These are phyloP conservation scores for Leccinum longicurvipes DNA, from an alignment of 768 basidiomycete genomes.

Conservation along the genomic window DNA sequence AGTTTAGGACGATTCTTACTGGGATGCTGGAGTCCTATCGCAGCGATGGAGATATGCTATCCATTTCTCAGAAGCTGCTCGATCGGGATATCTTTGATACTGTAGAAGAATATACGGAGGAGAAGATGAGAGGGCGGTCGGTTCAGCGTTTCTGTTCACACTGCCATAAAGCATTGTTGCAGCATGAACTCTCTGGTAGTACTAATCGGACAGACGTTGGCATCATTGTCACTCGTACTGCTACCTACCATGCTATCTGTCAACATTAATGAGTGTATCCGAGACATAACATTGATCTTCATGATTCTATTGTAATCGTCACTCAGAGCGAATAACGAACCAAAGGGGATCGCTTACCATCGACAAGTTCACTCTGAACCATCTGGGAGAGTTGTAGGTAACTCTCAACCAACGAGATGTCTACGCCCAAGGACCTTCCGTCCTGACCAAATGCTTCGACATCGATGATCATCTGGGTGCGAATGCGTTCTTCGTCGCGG, in stretches of 20 bases:
- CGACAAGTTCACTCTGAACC: slow-evolving; percentile 45
- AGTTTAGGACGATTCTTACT: slow-evolving; percentile 86
- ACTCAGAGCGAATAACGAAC: background rate
- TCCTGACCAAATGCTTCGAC: slow-evolving; percentile 82
- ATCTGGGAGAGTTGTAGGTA: slow-evolving; percentile 58
- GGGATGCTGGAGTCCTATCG: slow-evolving; percentile 97
- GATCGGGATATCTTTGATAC: slow-evolving; percentile 79
- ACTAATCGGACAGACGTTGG: slow-evolving; percentile 18
- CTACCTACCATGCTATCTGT: slow-evolving; percentile 53
- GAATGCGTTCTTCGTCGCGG: slow-evolving; percentile 86
- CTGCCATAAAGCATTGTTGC: slow-evolving; percentile 50
- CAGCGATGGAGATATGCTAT: slow-evolving; percentile 85
- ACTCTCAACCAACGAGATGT: slow-evolving; percentile 48
- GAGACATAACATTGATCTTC: slow-evolving; percentile 4
- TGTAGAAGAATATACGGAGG: slow-evolving; percentile 55
- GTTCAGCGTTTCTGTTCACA: slow-evolving; percentile 45
- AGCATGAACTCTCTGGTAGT: slow-evolving; percentile 15
- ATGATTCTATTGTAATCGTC: slow-evolving; percentile 11
- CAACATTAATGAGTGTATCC: slow-evolving; percentile 22
- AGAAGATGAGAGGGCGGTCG: slow-evolving; percentile 63
- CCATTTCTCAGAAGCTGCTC: slow-evolving; percentile 78
- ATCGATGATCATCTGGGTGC: slow-evolving; percentile 77
- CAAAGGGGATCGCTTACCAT: slow-evolving; percentile 24
- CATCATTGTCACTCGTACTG: slow-evolving; percentile 56
- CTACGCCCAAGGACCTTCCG: slow-evolving; percentile 64